Evolutionary conservation across 2,329 filamentous ascomycete species (phyloP), one percentile per base, ranked within the genome.

Genomic region (Diaporthe nobilis): DNA sequence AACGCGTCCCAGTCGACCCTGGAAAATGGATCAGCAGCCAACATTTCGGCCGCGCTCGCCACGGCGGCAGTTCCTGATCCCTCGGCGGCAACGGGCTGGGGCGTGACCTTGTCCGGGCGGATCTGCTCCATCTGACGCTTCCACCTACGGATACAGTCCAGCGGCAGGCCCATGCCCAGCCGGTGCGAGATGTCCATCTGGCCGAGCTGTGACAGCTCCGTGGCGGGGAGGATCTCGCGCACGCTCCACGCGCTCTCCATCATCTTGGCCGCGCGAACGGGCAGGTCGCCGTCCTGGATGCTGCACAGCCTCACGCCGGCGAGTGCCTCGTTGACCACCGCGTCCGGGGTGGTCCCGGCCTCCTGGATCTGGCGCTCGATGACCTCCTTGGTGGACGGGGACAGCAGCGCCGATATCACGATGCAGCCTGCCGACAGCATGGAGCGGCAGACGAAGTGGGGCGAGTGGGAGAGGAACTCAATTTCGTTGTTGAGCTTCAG

Each of bases 1-100:
- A 89, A 85, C 73, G 87, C 85, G 76, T 86, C 84, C 87, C 87
- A 89, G 79, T 89, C 87, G 55, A 89, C 83, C 60, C 87, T 84
- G 70, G 87, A 85, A 42, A 88, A 82, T 4, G 81, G 80, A 68
- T 87, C 85, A 6, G 81, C 57, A 77, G 15, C 71, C 44, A 76
- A 22, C 39, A 73, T 25, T 8, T 63, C 60, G 58, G 71, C 72
- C 70, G 53, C 74, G 31, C 72, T 70, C 47, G 53, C 63, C n/a
- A 68, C 72, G 49, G 39, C 63, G 44, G 20, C 73, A 8, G 4
- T 42, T 2, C 65, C 73, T 4, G 53, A 65, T 3, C 63, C 73
- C 15, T 31, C 75, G 12, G 39, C 60, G 34, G 31, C 53, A 15
- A 70, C 67, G 4, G 75, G 68, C 31, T 42, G 39, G 1, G 60